Base-by-base conservation (phyloP, 495 filamentous ascomycete genomes). In the Corynascus novoguineensis region DNA sequence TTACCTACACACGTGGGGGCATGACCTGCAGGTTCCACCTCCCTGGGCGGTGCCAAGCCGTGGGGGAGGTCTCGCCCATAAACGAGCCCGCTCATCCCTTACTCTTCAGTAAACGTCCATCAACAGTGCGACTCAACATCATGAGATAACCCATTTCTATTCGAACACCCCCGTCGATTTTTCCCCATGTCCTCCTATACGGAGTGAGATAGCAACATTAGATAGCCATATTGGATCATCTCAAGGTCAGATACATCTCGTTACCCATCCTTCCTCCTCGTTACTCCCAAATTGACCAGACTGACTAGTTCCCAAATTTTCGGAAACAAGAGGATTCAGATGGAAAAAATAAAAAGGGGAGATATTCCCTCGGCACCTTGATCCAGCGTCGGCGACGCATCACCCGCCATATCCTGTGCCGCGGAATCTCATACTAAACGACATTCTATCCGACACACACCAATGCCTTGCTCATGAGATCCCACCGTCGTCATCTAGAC, bases 191-290 rank as follows among this genome's bases (percentile, higher is more conserved):
- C n/a, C n/a, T n/a, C 38, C 47, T 51, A 47, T 51, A 12, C 38
- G 10, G 19, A 21, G 53, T 27, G 47, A 51, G 46, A 44, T 50
- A 42, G 40, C 28, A 21, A n/a, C 46, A 41, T 28, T 22, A 34
- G 34, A 38, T 37, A 51, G 38, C 46, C 27, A 45, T 45, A 21
- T 34, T 38, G 48, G 51, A 48, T 28, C 55, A 51, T 38, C 37
- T 46, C 28, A 45, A 58, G 10, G 47, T 50, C 45, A 58, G 55
- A 51, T 58, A 51, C 55, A 58, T 41, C 55, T 29, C 38, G 37
- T 37, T 32, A 29, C 46, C 45, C 47, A 35, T 31, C 10, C 5
- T 38, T 29, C 47, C 47, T 10, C 28, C 29, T 27, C 25, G 34
- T 21, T 57, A n/a, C 48, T 29, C 34, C 46, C 55, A 58, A 56